Evolutionary conservation across 2,329 filamentous ascomycete species (phyloP).

Genomic region (Dryadomyces sulphureus): DNA sequence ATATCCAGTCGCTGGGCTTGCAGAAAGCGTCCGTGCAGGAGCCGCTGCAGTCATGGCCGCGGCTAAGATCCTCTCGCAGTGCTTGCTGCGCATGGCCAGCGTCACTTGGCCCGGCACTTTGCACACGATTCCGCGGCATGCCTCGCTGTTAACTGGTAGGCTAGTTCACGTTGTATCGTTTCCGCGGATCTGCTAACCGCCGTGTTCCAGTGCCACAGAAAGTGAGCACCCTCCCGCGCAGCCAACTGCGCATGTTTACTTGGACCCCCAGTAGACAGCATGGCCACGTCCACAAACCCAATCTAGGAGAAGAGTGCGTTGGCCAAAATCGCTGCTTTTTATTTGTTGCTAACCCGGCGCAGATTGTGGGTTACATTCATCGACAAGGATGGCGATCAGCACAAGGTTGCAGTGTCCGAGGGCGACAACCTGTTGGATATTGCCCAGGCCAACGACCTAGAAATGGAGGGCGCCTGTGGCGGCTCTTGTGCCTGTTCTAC

Average conservation of each 20-base stretch:
- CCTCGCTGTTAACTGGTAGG: background rate
- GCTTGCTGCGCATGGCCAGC: background rate
- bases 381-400: constrained; percentile 69
- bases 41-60: background rate
- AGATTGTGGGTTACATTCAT: constrained; percentile 85
- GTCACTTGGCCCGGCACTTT: background rate
- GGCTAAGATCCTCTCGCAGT: background rate
- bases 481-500: constrained; percentile 89
- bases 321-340: background rate
- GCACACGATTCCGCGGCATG: background rate
- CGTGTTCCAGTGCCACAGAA: background rate
- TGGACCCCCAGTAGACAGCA: constrained; percentile 47
- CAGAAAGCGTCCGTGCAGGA: too few relatives aligned
- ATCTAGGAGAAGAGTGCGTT: constrained; percentile 74
- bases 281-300: constrained; percentile 70
- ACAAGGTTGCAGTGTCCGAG: constrained; percentile 65
- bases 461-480: constrained; percentile 97
- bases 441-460: constrained; percentile 83
- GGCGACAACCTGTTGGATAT: constrained; percentile 94
- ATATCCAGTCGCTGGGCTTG: too few relatives aligned
- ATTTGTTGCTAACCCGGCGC: background rate
- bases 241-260: constrained; percentile 38
- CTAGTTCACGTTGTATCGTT: background rate
- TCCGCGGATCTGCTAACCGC: background rate
- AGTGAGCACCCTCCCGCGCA: background rate